Base-by-base conservation (phyloP, 345 rosid genomes). In the Populus tremula region DNA sequence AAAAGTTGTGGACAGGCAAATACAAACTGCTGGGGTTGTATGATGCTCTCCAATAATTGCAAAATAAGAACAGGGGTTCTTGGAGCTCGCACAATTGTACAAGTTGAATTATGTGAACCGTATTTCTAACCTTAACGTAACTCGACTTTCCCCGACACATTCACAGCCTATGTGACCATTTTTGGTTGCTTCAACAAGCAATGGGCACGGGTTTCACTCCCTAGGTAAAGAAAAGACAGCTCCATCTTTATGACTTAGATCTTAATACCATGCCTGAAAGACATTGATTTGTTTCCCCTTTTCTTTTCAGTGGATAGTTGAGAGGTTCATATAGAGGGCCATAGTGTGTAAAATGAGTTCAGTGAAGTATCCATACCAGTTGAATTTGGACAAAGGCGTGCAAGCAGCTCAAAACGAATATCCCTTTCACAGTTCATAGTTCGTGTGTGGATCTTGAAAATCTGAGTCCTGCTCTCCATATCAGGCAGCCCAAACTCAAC, bases 401-500 rank as follows among this genome's bases (percentile, higher is more conserved):
- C 88, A 73, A 94, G 88, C 12, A 94, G 98, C 85, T 94, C 98
- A 79, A 93, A 91, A n/a, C 98, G 92, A 76, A 94, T 81, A 77
- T 91, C 98, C 76, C 94, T 87, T 69, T 94, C 98, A 53, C 95
- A 90, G 83, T 93, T 94, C 97, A 94, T 94, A 1, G 98, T 90
- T 83, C 98, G 76, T 0, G 98, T 94, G 70, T 93, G 98, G 63
- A 93, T 93, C 91, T 94, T 93, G 81, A 93, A 93, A 76, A 93
- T 93, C 84, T 91, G 98, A 11, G 98, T 88, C 82, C 98, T 86
- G 76, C 99, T 91, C 87, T 95, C 99, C 77, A 93, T 73, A 76
- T 93, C 97, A 75, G 97, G 99, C 33, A 95, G 92, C 21, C 97
- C 98, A 71, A 94, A 93, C 87, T 94, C 98, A 67, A 94, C 93